Conservation (phyloP, 148 eudicot species). For the Limonium bicolor region DNA sequence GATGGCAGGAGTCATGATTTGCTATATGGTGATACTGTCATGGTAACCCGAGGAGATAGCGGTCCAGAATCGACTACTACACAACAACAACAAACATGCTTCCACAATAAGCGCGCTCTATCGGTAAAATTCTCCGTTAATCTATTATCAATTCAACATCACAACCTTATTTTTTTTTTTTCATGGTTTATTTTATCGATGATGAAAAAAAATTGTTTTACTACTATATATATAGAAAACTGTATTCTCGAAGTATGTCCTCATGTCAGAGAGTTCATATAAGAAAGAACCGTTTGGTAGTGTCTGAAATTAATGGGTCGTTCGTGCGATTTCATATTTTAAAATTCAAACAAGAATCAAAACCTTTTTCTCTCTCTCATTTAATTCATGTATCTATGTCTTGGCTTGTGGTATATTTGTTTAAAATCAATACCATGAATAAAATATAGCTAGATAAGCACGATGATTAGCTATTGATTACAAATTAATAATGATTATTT, state of each 20-base stretch:
- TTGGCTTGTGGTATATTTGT: background rate
- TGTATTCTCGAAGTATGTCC: no score
- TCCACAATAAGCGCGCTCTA: slow-evolving; percentile 41
- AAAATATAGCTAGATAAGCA: background rate
- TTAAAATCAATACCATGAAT: background rate
- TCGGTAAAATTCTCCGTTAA: slow-evolving; percentile 39
- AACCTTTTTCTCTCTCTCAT: background rate
- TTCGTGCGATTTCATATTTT: background rate
- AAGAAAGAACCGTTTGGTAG: no score
- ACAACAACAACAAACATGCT: slow-evolving; percentile 34
- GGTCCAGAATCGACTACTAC: slow-evolving; percentile 21
- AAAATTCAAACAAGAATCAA: background rate
- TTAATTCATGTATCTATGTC: slow-evolving; percentile 3
- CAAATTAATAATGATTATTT: background rate
- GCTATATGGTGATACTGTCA: slow-evolving; percentile 18
- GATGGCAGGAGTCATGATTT: slow-evolving; percentile 21
- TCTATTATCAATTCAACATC: background rate
- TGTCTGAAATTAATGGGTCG: background rate
- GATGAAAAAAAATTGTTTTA: no score
- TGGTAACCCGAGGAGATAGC: slow-evolving; percentile 1
- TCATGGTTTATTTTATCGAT: background rate
- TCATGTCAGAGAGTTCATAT: no score
- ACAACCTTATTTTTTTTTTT: background rate
- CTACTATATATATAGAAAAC: no score
- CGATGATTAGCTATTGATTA: no score